Conservation (phyloP, 1,284 basidiomycete genomes). For the Trametes hirsuta region DNA sequence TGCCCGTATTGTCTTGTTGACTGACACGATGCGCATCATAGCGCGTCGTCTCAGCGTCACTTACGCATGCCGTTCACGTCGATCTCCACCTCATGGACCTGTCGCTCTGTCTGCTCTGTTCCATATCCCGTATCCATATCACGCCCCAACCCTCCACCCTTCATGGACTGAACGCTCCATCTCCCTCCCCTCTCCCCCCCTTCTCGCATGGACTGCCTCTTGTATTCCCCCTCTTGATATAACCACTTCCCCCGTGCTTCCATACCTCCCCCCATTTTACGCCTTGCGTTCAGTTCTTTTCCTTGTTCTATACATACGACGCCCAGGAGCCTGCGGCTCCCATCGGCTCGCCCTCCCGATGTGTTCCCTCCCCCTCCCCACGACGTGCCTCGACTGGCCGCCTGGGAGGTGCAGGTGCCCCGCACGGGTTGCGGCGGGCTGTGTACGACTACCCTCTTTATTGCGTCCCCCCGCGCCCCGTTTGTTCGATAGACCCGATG, state of each 20-base stretch:
- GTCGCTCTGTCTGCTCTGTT: constrained; percentile 24
- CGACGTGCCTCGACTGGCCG: constrained; percentile 1
- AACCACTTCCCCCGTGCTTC: constrained; percentile 10
- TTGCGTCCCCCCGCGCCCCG: constrained; percentile 7
- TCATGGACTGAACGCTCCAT: constrained; percentile 17
- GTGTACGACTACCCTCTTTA: constrained; percentile 23
- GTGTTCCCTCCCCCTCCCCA: neutral
- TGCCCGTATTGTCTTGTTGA: neutral
- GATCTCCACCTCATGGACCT: constrained; percentile 19
- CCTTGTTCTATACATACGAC: constrained; percentile 17
- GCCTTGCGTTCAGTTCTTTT: constrained; percentile 19
- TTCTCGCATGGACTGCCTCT: constrained; percentile 13
- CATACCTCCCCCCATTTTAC: constrained; percentile 6
- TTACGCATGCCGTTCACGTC: constrained; percentile 19
- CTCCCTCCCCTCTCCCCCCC: neutral
- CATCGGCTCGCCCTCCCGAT: neutral
- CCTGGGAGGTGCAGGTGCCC: neutral
- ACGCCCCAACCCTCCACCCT: neutral
- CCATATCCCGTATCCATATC: constrained; percentile 17
- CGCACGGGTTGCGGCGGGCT: constrained; percentile 17
- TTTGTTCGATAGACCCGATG: constrained; percentile 10
- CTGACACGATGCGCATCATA: neutral
- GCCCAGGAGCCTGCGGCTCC: constrained; percentile 25
- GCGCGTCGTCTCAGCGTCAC: constrained; percentile 14
- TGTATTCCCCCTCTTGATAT: constrained; percentile 13